Evolutionary conservation across 1,139 yeast genomes (phyloP), one percentile per base, ranked within the genome.

Genomic region (Zygoascus hellenicus): DNA sequence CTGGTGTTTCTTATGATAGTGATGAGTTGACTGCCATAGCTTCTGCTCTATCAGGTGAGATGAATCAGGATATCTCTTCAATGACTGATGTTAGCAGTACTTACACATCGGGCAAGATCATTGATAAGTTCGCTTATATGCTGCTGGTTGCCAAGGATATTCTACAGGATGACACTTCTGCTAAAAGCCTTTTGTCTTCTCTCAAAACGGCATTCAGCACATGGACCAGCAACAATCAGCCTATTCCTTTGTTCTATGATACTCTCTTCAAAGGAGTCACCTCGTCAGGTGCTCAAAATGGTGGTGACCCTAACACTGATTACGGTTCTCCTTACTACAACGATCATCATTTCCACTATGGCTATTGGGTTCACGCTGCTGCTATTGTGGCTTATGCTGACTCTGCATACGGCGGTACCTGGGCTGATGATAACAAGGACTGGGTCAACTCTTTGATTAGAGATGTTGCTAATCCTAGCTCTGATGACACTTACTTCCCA

Each of bases 311-410:
- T 46, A 71, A 75, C 47, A 76, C 75, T 38, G 87, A 82, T 57
- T 85, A 67, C 61, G 94, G 92, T 28, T 70, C 80, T 54, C 75
- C 83, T 13, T 80, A 76, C 65, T 84, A 84, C 66, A 84, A 83
- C 57, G 92, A 84, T 63, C 92, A 81, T 59, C 92, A 84, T 60
- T 84, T 83, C 78, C 92, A 85, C 59, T 84, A 82, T 61, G 90
- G 92, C 22, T 84, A 84, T 65, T 77, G 76, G 58, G 74, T 85
- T 46, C 89, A 83, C 58, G 83, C 92, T 7, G 89, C 90, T 6
- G 92, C 94, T 2, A 74, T 83, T 42, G 73, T 84, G 47, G 92
- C 84, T 13, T 70, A 77, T 52, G 74, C 83, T 37, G 94, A 85
- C 63, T 61, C 69, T 22, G 69, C 76, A 53, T 59, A 66, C 38